Base-by-base conservation (phyloP, 805 yeast species). In the Metschnikowia colocasiae region DNA sequence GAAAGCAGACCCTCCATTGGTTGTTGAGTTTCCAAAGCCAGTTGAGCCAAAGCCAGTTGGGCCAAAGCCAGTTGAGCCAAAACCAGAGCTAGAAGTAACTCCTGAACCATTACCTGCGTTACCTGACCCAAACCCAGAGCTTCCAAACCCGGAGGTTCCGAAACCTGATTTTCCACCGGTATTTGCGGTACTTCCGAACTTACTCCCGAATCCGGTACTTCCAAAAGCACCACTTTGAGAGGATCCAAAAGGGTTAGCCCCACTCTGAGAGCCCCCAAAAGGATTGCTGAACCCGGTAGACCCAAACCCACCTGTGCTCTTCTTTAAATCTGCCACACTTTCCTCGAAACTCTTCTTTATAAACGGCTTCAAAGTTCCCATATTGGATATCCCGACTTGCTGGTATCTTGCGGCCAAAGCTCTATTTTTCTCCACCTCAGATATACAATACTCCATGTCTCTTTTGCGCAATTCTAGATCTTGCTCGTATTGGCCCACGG, bases 381-480 rank as follows among this genome's bases (percentile, higher is more conserved):
- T 22, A 31, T 43, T 42, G 19, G 36, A 37, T 20, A 47, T 40
- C 3, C 54, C 53, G 31, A 47, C 53, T 49, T 82, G 85, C n/a
- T 75, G 59, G 58, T 74, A 82, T 41, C 85, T 67, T 0, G 83
- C 84, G 6, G 83, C 85, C 54, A 73, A 70, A 19, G 65, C 63
- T 2, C 78, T 59, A 46, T 78, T 75, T 0, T 60, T 61, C 8
- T 57, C 57, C 3, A 81, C 41, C 36, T 64, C 69, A 1, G 61
- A 47, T 1, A 74, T 38, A 32, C 59, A 55, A 25, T 52, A 54
- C 9, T 44, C 48, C 59, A 55, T 56, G 31, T 56, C 59, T 8
- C 48, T 47, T 27, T 29, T 34, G 22, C 56, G 46, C 45, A 74
- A 68, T 2, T 56, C 54, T 34, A 79, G 54, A 42, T 69, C 68